Evolutionary conservation across 495 filamentous ascomycete species (phyloP).

Genomic region (Penicillium maclennaniae): DNA sequence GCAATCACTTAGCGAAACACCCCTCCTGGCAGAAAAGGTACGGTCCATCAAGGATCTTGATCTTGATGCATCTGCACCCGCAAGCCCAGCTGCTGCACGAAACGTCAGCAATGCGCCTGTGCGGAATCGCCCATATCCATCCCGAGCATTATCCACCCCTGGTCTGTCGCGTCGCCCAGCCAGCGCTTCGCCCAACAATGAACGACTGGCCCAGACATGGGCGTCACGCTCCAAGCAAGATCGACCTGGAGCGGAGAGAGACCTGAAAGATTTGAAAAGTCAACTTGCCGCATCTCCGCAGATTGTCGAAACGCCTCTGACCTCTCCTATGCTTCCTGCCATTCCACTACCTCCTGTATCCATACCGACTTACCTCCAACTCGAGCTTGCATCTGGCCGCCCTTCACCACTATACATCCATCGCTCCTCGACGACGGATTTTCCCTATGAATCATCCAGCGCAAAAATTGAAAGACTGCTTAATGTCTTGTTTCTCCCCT

Average conservation of each 20-base stretch:
- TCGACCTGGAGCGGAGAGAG: constrained; percentile 36
- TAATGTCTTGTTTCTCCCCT: constrained; percentile 81
- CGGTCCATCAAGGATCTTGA: constrained; percentile 24
- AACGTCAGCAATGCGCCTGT: constrained; percentile 6
- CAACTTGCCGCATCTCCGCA: constrained; percentile 27
- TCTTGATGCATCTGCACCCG: constrained; percentile 24
- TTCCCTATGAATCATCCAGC: constrained; percentile 94
- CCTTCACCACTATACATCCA: constrained; percentile 89
- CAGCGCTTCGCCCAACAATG: constrained; percentile 19
- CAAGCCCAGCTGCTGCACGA: constrained; percentile 15
- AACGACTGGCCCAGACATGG: constrained; percentile 40
- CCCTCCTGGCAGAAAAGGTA: constrained; percentile 16
- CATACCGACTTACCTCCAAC: constrained; percentile 80
- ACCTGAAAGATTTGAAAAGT: constrained; percentile 37
- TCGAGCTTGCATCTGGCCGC: constrained; percentile 76
- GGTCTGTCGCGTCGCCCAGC: constrained; percentile 24
- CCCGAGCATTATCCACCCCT: constrained; percentile 38
- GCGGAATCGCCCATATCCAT: constrained; percentile 31
- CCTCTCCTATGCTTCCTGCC: constrained; percentile 64
- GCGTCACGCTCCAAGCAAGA: constrained; percentile 36
- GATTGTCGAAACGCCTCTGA: constrained; percentile 37
- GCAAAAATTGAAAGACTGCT: constrained; percentile 89
- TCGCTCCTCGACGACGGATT: constrained; percentile 64
- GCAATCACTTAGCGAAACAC: constrained; percentile 17
- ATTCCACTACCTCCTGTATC: constrained; percentile 83